Conservation (phyloP, 2,329 filamentous ascomycete genomes). For the Fusarium sp. region DNA sequence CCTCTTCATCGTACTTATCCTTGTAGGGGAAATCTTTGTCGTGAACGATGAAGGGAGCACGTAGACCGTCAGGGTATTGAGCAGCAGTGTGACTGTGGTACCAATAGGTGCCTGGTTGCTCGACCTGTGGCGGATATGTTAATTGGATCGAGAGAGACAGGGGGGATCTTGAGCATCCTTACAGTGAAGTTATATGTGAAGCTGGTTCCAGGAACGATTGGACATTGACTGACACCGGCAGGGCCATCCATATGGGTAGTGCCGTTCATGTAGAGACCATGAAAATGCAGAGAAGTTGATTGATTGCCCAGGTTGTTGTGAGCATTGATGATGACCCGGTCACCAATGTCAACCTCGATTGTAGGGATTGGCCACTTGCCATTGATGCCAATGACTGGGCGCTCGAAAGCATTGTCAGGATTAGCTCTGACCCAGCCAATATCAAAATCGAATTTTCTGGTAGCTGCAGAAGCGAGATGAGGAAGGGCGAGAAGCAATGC, state of each 20-base stretch:
- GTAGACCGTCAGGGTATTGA: conserved; percentile 76
- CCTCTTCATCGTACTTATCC: conserved; percentile 68
- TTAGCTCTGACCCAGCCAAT: conserved; percentile 76
- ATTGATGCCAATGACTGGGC: conserved; percentile 80
- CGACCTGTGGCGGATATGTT: conserved; percentile 50
- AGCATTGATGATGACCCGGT: conserved; percentile 66
- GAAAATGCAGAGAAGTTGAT: conserved; percentile 72
- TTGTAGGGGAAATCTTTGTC: conserved; percentile 68
- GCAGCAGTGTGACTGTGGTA: conserved; percentile 76
- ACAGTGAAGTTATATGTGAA: conserved; percentile 78
- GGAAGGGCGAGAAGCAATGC: conserved; percentile 31
- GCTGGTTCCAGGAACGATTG: conserved; percentile 67
- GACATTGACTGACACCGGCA: conserved; percentile 71
- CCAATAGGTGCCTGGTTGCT: conserved; percentile 81
- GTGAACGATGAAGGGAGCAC: conserved; percentile 71
- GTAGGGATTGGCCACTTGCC: conserved; percentile 76
- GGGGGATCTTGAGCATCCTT: conserved; percentile 17
- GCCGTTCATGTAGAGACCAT: conserved; percentile 75
- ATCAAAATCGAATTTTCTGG: conserved; percentile 71
- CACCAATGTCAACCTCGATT: conserved; percentile 70
- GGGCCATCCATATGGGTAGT: conserved; percentile 78
- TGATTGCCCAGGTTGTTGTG: conserved; percentile 70
- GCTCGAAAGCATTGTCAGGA: conserved; percentile 70
- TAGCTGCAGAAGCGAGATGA: conserved; percentile 47
- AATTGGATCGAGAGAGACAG: background rate